phyloP scores from a whole-genome alignment of 352 stramenopile genomes.

The Peronosclerospora sorghi region DNA sequence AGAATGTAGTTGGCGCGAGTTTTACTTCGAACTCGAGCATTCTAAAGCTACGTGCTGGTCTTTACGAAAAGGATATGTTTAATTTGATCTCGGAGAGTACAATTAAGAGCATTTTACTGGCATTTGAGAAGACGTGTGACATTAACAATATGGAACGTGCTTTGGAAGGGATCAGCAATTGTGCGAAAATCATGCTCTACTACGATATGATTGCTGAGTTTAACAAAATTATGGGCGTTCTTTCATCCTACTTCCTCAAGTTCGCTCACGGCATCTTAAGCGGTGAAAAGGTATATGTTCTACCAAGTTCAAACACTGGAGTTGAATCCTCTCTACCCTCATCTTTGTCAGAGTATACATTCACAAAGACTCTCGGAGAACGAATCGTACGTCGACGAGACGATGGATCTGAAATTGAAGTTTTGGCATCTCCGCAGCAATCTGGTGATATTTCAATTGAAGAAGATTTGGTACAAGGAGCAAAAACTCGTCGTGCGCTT shows the following conservation, averaged over 20 bases:
- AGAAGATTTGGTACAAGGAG: conserved; percentile 50
- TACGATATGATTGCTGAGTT: conserved; percentile 73
- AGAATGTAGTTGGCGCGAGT: conserved; percentile 79
- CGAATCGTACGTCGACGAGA: conserved; percentile 19
- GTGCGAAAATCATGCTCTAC: conserved; percentile 78
- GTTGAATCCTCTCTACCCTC: conserved; percentile 5
- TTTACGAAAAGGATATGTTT: conserved; percentile 86
- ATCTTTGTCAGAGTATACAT: conserved; percentile 5
- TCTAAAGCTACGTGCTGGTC: conserved; percentile 66
- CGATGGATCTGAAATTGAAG: conserved; percentile 33
- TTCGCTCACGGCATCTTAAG: conserved; percentile 79
- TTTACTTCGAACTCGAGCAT: conserved; percentile 83
- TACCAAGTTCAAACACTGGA: conserved; percentile 22
- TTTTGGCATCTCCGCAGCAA: conserved; percentile 14
- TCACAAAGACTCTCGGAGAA: conserved; percentile 16
- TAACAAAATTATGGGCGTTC: conserved; percentile 71
- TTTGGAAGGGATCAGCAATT: conserved; percentile 72
- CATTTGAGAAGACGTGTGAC: conserved; percentile 79
- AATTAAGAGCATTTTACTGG: conserved; percentile 69
- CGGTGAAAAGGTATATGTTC: conserved; percentile 75
- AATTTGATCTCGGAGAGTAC: conserved; percentile 68
- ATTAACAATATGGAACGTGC: conserved; percentile 76
- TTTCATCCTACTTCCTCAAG: conserved; percentile 75
- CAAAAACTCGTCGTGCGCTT: conserved; percentile 66
- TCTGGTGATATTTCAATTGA: conserved; percentile 13